Base-by-base conservation (phyloP, 441 rosid genomes). In the Eruca vesicaria region DNA sequence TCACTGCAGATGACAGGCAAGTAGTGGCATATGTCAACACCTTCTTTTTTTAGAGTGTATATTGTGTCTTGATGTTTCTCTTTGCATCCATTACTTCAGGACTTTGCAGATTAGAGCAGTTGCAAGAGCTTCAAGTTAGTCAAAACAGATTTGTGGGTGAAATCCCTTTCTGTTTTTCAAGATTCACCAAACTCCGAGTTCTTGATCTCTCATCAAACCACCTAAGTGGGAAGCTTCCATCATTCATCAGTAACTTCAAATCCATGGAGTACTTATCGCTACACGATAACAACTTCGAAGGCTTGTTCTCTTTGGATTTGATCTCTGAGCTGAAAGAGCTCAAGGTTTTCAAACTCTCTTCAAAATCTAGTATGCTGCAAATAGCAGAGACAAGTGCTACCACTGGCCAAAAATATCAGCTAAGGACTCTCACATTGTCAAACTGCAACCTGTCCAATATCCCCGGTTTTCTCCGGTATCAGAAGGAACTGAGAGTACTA, bases 241-340 rank as follows among this genome's bases (percentile, higher is more conserved):
- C 36, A 19, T 65, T 65, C 41, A 11, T 75, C 35, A 16, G 71
- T 6, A 32, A 32, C 58, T 23, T 71, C 38, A 33, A 11, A 19
- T 67, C 62, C 15, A 26, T 75, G 21, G 74, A 71, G 21, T 80
- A 71, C 32, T 53, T 80, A 65, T 45, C 70, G 0, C 71, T 80
- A 18, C n/a, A 5, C 0, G 26, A 66, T 28, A 76, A 71, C 20
- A 33, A 56, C 6, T 80, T 80, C n/a, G 26, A 67, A 56, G 80
- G 78, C 32, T 38, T 55, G 29, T 75, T 75, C 35, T 71, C 71
- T 0, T 31, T 75, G 33, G 60, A 19, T 53, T 71, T 59, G 70
- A 11, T 79, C 12, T 8, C 53, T 1, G 19, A 45, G 12, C 56
- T 65, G 20, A 31, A 64, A 36, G 69, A 81, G 31, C 81, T 77